A percentile compares a stretch with the other conserved stretches of the same genome.
phyloP scores from a whole-genome alignment of 768 basidiomycete genomes.

The Tylopilus vinaceipallidus region DNA sequence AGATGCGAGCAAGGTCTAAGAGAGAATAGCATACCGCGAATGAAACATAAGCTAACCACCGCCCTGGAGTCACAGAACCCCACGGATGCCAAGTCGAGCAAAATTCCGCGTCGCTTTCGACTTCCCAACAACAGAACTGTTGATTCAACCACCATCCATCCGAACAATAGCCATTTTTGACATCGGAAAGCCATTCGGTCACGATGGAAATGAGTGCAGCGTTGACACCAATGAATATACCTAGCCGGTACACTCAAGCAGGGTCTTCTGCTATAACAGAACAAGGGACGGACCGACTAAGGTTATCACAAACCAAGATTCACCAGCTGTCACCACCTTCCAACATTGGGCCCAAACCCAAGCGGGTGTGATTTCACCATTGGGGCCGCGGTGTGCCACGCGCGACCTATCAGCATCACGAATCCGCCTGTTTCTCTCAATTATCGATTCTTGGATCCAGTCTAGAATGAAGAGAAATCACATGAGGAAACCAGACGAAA shows the following conservation, averaged over 20 bases:
- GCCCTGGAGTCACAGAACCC: constrained; percentile 66
- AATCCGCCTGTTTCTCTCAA: constrained; percentile 80
- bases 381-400: constrained; percentile 46
- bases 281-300: constrained; percentile 71
- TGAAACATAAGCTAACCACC: constrained; percentile 83
- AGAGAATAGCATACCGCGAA: constrained; percentile 77
- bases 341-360: constrained; percentile 64
- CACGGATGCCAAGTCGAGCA: constrained; percentile 94
- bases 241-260: constrained; percentile 39
- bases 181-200: constrained; percentile 96
- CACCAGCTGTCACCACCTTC: constrained; percentile 63
- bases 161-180: constrained; percentile 95
- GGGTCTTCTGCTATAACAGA: not conserved
- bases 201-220: constrained; percentile 95
- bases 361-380: constrained; percentile 48
- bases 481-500: constrained; percentile 14
- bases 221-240: constrained; percentile 87
- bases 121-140: constrained; percentile 98
- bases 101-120: constrained; percentile 76
- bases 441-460: constrained; percentile 95
- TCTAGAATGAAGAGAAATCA: constrained; percentile 45
- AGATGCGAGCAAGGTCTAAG: not conserved
- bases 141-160: constrained; percentile 99
- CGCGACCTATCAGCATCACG: constrained; percentile 46
- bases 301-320: constrained; percentile 91